These are phyloP conservation scores for Lactuca sativa DNA, from an alignment of 129 eudicot species.

Conservation along the genomic window DNA sequence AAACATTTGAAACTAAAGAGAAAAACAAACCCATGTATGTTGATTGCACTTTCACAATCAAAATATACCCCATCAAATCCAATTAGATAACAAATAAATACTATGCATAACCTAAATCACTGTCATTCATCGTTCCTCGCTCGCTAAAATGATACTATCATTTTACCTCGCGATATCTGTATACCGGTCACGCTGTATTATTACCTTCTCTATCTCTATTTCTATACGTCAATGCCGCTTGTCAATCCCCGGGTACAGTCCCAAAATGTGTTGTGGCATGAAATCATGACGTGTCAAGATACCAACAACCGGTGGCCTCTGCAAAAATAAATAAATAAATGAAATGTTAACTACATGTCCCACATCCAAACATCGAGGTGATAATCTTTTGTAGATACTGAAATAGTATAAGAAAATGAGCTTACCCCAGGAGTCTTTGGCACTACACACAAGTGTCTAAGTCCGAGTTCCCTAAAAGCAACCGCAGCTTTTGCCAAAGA, in stretches of 20 bases:
- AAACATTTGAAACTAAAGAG: conserved; percentile 19
- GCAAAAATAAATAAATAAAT: conserved; percentile 25
- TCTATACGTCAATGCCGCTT: conserved; percentile 34
- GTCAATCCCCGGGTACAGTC: conserved; percentile 74
- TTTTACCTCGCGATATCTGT: background rate
- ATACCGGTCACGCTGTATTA: background rate
- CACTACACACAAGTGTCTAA: conserved; percentile 90
- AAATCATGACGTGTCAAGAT: conserved; percentile 93
- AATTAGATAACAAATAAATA: conserved; percentile 15
- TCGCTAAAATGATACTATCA: background rate
- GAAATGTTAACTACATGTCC: background rate
- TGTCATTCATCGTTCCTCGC: background rate
- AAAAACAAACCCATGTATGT: background rate
- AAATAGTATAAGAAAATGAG: background rate
- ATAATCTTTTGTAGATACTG: too few species aligned
- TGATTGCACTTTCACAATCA: conserved; percentile 34
- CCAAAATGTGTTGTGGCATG: conserved; percentile 83
- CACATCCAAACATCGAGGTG: too few species aligned
- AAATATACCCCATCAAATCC: conserved; percentile 7
- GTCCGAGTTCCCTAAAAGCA: conserved; percentile 78
- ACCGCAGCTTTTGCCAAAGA: conserved; percentile 94
- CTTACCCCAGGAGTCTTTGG: conserved; percentile 63
- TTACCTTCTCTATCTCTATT: conserved; percentile 21
- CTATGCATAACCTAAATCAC: conserved; percentile 11
- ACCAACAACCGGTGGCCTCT: conserved; percentile 84